Evolutionary conservation across 1,284 basidiomycete genomes (phyloP).

Genomic region (Austroboletus rostrupii): DNA sequence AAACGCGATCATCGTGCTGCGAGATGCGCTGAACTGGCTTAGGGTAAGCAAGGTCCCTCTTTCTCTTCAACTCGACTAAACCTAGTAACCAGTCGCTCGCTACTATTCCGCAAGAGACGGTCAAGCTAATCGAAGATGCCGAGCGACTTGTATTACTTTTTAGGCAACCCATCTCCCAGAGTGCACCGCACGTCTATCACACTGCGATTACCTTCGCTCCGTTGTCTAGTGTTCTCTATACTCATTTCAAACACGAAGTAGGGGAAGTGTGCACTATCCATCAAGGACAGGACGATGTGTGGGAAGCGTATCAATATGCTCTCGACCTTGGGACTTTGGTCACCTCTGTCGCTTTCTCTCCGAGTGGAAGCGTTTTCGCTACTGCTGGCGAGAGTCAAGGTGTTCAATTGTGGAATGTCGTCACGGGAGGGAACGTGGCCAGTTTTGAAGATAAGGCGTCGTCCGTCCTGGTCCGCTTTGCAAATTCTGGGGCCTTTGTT

Average conservation of each 20-base stretch:
- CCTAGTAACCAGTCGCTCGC: not conserved
- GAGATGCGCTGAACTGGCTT: slow-evolving; percentile 10
- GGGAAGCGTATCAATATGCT: slow-evolving; percentile 8
- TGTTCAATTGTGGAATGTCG: slow-evolving; percentile 16
- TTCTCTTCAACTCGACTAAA: not conserved
- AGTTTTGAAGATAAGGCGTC: slow-evolving; percentile 10
- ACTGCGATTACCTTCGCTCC: slow-evolving; percentile 12
- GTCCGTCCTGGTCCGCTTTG: slow-evolving; percentile 14
- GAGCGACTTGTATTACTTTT: slow-evolving; percentile 13
- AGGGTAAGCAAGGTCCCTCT: slow-evolving; percentile 6
- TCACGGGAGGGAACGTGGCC: slow-evolving; percentile 14
- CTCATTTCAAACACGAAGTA: slow-evolving; percentile 9
- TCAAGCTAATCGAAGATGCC: slow-evolving; percentile 11
- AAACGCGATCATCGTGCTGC: slow-evolving; percentile 10
- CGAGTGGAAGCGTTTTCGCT: slow-evolving; percentile 7
- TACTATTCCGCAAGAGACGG: not conserved
- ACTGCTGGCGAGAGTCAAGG: slow-evolving; percentile 11
- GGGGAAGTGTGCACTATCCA: slow-evolving; percentile 1
- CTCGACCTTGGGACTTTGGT: slow-evolving; percentile 2
- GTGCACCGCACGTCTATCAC: slow-evolving; percentile 16
- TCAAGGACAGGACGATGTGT: slow-evolving; percentile 5
- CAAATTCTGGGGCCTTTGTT: slow-evolving; percentile 11
- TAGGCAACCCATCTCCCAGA: slow-evolving; percentile 11
- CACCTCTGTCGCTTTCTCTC: slow-evolving; percentile 13
- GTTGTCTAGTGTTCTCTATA: slow-evolving; percentile 7